phyloP scores from a whole-genome alignment of 768 basidiomycete species.

The Panellus pusillus region DNA sequence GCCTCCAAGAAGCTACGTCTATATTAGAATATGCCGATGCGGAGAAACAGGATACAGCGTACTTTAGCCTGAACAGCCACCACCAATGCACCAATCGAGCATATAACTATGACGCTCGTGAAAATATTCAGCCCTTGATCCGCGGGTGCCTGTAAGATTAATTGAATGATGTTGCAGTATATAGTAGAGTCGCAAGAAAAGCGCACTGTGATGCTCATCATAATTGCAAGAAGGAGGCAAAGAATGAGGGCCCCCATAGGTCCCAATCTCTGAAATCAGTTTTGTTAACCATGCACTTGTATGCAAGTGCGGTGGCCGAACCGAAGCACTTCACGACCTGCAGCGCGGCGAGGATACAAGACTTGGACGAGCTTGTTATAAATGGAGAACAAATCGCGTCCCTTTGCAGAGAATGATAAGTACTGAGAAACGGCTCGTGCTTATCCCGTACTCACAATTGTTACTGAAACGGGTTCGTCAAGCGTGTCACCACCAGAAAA shows the following conservation, averaged over 20 bases:
- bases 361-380: slow-evolving; percentile 94
- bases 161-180: neutral
- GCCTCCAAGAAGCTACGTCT: slow-evolving; percentile 67
- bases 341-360: slow-evolving; percentile 77
- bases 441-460: slow-evolving; percentile 62
- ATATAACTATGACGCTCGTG: slow-evolving; percentile 91
- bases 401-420: slow-evolving; percentile 42
- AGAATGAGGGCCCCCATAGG: slow-evolving; percentile 91
- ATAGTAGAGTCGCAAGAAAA: neutral
- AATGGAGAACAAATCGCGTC: slow-evolving; percentile 86
- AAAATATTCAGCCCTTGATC: slow-evolving; percentile 86
- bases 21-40: slow-evolving; percentile 6
- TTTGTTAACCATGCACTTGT: slow-evolving; percentile 2
- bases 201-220: slow-evolving; percentile 81
- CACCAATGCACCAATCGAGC: slow-evolving; percentile 84
- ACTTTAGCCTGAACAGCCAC: slow-evolving; percentile 98
- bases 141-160: slow-evolving; percentile 70
- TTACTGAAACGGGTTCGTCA: slow-evolving; percentile 87
- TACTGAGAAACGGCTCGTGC: neutral
- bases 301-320: slow-evolving; percentile 30
- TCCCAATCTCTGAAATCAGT: slow-evolving; percentile 81
- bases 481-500: slow-evolving; percentile 86
- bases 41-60: slow-evolving; percentile 13
- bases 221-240: slow-evolving; percentile 75
- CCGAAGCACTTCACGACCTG: slow-evolving; percentile 80